Base-by-base conservation (phyloP, 2,329 filamentous ascomycete species). In the Diplocarpon mali region DNA sequence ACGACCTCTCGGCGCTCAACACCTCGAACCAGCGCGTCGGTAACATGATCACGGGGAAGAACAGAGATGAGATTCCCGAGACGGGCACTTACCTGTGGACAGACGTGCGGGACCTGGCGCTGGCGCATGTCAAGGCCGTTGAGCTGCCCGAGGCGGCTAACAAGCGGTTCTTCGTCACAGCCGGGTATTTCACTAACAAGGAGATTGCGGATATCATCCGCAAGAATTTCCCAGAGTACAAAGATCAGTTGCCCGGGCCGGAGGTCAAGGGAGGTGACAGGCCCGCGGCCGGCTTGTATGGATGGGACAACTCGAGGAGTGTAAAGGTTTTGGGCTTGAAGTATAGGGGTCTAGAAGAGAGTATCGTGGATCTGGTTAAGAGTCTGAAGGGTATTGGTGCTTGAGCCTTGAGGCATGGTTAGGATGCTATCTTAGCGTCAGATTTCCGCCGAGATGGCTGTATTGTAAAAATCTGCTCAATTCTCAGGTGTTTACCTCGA, bases 11-110 rank as follows among this genome's bases (percentile, higher is more conserved):
- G n/a, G 66, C 66, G 1, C 66, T 88, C 49, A 89, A 88, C 65
- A 84, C 81, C 1, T 85, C 80, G 12, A 88, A 87, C 60, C 71
- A 78, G 53, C 73, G 79, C 15, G 71, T 86, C 43, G 67, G 75
- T 8, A 71, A 80, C 48, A 64, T 84, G 41, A 69, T 81, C n/a
- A 71, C 69, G 6, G 83, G 83, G 1, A 72, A 75, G 47, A 72
- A 67, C 59, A 78, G 75, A 51, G 65, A 73, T 2, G 67, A 69
- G 20, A 69, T 83, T 9, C 68, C 73, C 0, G 68, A 76, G 0
- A 82, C 76, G 0, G 72, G 70, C 0, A 71, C 71, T 1, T 78
- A 40, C 67, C 65, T 78, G 1, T 83, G 75, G 66, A 73, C 80
- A 2, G 72, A 76, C 50, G 73, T 77, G 13, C 67, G 72, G 2